Percentiles rank a stretch among this genome's conserved stretches.
phyloP scores from a whole-genome alignment of 768 basidiomycete species.

The Termitomyces heimii region DNA sequence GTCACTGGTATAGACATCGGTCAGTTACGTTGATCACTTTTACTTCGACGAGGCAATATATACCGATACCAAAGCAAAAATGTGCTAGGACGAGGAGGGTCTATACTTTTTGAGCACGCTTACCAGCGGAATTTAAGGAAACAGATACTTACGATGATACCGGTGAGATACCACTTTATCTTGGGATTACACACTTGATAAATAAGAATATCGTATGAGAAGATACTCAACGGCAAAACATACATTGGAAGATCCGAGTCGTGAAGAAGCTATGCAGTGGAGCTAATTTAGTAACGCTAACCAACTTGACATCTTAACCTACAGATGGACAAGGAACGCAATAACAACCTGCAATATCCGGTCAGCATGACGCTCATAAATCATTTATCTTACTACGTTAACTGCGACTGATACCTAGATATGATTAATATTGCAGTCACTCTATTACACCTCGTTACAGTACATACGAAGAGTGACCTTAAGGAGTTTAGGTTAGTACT shows the following conservation, averaged over 20 bases:
- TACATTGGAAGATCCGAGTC: conserved; percentile 24
- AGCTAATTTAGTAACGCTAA: background rate
- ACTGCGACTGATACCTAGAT: conserved; percentile 20
- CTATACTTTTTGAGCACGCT: conserved; percentile 9
- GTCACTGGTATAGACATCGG: conserved; percentile 21
- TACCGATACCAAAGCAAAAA: conserved; percentile 33
- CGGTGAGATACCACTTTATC: conserved; percentile 25
- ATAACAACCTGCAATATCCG: conserved; percentile 16
- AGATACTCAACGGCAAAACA: conserved; percentile 1
- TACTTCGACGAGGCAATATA: background rate
- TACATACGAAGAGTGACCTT: conserved; percentile 31
- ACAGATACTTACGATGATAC: conserved; percentile 21
- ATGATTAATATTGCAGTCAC: background rate
- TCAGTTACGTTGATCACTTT: background rate
- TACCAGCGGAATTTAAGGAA: background rate
- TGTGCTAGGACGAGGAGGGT: conserved; percentile 20
- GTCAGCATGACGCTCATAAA: background rate
- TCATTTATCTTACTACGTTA: conserved; percentile 12
- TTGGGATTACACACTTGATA: conserved; percentile 23
- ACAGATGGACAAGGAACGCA: conserved; percentile 27
- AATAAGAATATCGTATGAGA: background rate
- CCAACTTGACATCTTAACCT: background rate
- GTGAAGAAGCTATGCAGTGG: conserved; percentile 28
- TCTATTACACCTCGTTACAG: background rate
- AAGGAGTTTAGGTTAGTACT: background rate